Conservation (phyloP, 2,329 filamentous ascomycete species). For the Chrysoporthe deuterocubensis region DNA sequence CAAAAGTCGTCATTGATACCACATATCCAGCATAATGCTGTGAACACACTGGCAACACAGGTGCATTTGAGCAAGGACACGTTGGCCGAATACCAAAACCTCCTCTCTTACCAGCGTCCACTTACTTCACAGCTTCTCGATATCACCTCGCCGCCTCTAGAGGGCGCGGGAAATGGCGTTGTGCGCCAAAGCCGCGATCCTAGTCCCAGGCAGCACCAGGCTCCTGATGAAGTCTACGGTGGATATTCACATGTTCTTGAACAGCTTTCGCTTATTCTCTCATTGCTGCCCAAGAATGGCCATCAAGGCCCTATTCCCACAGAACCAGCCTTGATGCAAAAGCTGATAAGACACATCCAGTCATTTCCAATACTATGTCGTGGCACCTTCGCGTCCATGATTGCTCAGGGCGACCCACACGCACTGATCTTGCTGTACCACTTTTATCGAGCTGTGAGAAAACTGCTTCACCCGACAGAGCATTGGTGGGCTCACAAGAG, state of each 20-base stretch:
- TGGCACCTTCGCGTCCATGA: constrained; percentile 23
- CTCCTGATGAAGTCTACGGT: constrained; percentile 6
- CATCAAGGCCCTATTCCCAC: not conserved
- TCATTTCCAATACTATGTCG: constrained; percentile 28
- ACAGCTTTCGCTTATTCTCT: constrained; percentile 26
- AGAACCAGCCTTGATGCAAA: constrained; percentile 1
- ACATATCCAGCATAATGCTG: constrained; percentile 14
- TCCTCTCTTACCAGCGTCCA: not conserved
- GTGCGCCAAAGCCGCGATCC: not conserved
- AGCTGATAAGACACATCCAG: constrained; percentile 27
- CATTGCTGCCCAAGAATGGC: constrained; percentile 19
- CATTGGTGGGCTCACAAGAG: constrained; percentile 30
- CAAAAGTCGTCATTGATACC: constrained; percentile 21
- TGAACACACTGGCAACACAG: not conserved
- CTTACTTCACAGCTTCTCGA: not conserved
- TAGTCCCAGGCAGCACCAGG: not conserved
- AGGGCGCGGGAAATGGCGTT: not conserved
- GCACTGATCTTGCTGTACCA: constrained; percentile 29
- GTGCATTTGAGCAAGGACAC: constrained; percentile 11
- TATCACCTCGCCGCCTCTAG: not conserved
- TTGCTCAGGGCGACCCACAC: constrained; percentile 20
- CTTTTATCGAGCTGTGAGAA: constrained; percentile 28
- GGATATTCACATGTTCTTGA: constrained; percentile 1
- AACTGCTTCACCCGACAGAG: constrained; percentile 16
- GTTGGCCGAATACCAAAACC: not conserved